Evolutionary conservation across 2,329 filamentous ascomycete genomes (phyloP), one percentile per base, ranked within the genome.

Genomic region (Aureobasidium uvarum): DNA sequence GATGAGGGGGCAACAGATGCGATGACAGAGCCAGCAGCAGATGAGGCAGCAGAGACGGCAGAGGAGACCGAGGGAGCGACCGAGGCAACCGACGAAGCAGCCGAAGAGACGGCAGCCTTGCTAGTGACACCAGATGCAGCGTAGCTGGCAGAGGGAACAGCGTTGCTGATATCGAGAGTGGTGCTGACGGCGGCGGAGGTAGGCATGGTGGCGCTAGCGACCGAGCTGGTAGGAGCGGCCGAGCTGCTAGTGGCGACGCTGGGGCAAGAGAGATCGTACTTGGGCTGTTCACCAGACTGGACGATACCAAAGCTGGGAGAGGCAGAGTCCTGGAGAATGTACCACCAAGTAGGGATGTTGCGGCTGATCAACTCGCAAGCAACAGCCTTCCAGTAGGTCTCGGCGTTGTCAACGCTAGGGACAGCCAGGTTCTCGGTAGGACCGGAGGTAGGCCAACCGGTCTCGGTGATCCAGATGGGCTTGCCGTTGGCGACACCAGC

Each of bases 401-500:
- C 83, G 50, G 92, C 91, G 74, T 94, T 93, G 62, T 83, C 79
- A 38, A 79, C 68, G 41, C 81, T 87, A 6, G 92, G 81, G 11
- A 89, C 82, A 46, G 86, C 90, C 56, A 84, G 74, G 70, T 86
- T 87, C 68, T 83, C 78, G 1, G 79, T 82, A 69, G 84, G 79
- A 65, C 92, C 92, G 71, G 82, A 86, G 62, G 92, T 86, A 56
- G 92, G 92, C 86, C 90, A 95, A 69, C 92, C 92, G 18, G 91
- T 95, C 83, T 96, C 92, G 33, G 92, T 95, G 68, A 96, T 84
- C 90, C 90, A 95, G 71, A 96, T 84, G 20, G 85, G 81, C 83
- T 92, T 94, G 73, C 84, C 85, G 41, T 82, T 80, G 41, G 85
- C 82, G 51, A 81, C 87, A 18, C 74, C 77, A 68, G 83, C 76